These are phyloP conservation scores for Graphilbum fragrans DNA, from an alignment of 2,329 filamentous ascomycete species.

Conservation along the genomic window DNA sequence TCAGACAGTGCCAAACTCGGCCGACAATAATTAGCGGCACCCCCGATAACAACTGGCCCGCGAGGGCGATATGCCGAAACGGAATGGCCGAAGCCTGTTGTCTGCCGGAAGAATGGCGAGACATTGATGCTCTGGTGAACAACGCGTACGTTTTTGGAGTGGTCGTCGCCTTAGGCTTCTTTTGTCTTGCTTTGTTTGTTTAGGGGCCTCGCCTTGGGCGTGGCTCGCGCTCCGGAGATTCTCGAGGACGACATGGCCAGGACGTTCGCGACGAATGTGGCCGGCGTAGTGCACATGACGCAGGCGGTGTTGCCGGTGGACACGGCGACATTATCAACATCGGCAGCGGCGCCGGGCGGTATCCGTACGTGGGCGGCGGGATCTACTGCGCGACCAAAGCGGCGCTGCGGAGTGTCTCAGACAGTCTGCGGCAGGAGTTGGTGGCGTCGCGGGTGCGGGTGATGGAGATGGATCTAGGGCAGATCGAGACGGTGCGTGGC, in stretches of 20 bases:
- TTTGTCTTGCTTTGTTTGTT: background rate
- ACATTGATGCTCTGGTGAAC: slow-evolving; percentile 85
- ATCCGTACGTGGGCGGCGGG: slow-evolving; percentile 71
- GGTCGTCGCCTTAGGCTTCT: background rate
- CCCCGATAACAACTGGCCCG: too few relatives aligned
- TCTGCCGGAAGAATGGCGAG: slow-evolving; percentile 72
- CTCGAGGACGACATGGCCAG: slow-evolving; percentile 65
- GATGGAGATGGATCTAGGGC: slow-evolving; percentile 82
- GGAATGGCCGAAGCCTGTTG: too few relatives aligned
- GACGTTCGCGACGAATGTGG: slow-evolving; percentile 93
- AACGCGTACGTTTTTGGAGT: slow-evolving; percentile 78
- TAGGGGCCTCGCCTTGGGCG: slow-evolving; percentile 79
- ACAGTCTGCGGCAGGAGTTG: slow-evolving; percentile 70
- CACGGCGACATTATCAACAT: slow-evolving; percentile 91
- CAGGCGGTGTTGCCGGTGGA: slow-evolving; percentile 78
- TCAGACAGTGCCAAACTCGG: too few relatives aligned
- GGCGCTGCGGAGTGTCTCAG: slow-evolving; percentile 74
- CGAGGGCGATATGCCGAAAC: too few relatives aligned
- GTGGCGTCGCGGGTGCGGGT: slow-evolving; percentile 69
- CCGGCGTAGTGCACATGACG: slow-evolving; percentile 90
- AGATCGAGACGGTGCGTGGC: slow-evolving; percentile 90
- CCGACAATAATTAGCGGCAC: too few relatives aligned
- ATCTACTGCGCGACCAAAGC: slow-evolving; percentile 94
- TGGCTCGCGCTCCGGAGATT: slow-evolving; percentile 78
- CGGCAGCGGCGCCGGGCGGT: slow-evolving; percentile 81